Evolutionary conservation across 371 early-diverging fungal genomes (phyloP), one percentile per base, ranked within the genome.

Genomic region (Neoconidiobolus thromboides): DNA sequence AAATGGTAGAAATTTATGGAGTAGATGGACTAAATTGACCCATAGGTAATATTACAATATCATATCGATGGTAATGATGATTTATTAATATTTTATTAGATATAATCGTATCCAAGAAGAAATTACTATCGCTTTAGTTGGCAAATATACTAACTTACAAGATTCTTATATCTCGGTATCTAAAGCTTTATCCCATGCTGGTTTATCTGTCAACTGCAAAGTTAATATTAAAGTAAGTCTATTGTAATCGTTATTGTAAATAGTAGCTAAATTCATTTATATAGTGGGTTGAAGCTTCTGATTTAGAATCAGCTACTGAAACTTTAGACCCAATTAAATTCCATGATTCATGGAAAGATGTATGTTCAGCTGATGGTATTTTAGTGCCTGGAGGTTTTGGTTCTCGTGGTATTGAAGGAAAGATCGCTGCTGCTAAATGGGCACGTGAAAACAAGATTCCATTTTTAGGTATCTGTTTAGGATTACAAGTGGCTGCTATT

Each of bases 351-450:
- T 95, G 95, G 98, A 77, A 86, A 65, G 73, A 73, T 42, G 70
- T 97, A 52, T 86, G 87, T 71, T 77, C 82, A 26, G 87, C 92
- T 43, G 73, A 94, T 69, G 99, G 98, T 60, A 88, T 99, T 57
- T 74, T 99, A n/a, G 91, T 99, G 36, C 99, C 99, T 15, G 99
- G 99, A 66, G 99, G 99, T 42, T 99, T 99, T 70, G 99, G 99
- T 56, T 73, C 73, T 59, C 91, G 97, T 68, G 99, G 99, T 64
- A 83, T 86, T 46, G 99, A 97, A 68, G 97, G 98, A 65, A 99
- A 91, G 87, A 81, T 99, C 48, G 68, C 79, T 44, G 98, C 96
- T n/a, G 87, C 87, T 63, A 86, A 91, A 65, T 97, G 92, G 90
- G 99, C 99, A 26, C 89, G 99, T 69, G 92, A 93, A 71, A 88